Percentiles rank a stretch among this genome's conserved stretches.
These are phyloP conservation scores for Trichoderma atroviride DNA, from an alignment of 2,329 filamentous ascomycete species.

Conservation along the genomic window DNA sequence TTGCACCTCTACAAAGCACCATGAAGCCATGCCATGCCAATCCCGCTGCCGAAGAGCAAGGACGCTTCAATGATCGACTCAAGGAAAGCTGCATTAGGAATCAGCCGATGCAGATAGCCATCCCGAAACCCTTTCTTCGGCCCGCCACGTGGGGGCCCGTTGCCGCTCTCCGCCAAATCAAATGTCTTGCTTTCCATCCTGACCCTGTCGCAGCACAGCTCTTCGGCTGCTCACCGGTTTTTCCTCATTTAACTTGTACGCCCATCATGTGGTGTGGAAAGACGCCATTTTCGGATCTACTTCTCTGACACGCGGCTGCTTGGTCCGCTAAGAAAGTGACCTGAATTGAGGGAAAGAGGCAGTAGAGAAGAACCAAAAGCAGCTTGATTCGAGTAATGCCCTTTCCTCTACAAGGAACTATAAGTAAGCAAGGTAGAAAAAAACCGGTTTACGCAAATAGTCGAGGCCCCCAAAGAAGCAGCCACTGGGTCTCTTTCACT, in stretches of 20 bases:
- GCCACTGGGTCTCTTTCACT: neutral
- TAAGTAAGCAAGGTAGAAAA: neutral
- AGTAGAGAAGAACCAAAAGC: neutral
- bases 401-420: neutral
- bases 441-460: neutral
- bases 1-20: neutral
- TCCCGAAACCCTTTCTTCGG: slow-evolving; percentile 9
- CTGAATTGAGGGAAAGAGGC: neutral
- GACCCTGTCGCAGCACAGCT: neutral
- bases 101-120: slow-evolving; percentile 25
- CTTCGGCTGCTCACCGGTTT: slow-evolving; percentile 16
- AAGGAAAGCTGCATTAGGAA: slow-evolving; percentile 26
- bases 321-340: neutral
- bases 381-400: neutral
- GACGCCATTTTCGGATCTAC: slow-evolving; percentile 4
- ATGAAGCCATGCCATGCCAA: neutral
- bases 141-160: slow-evolving; percentile 25
- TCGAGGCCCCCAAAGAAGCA: neutral
- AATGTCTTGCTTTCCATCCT: neutral
- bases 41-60: neutral
- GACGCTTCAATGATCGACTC: slow-evolving; percentile 23
- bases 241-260: slow-evolving; percentile 4
- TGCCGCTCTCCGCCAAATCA: slow-evolving; percentile 1
- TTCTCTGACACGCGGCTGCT: neutral
- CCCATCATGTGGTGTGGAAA: slow-evolving; percentile 14